phyloP scores from a whole-genome alignment of 768 basidiomycete species.

The Hericium alpestre region DNA sequence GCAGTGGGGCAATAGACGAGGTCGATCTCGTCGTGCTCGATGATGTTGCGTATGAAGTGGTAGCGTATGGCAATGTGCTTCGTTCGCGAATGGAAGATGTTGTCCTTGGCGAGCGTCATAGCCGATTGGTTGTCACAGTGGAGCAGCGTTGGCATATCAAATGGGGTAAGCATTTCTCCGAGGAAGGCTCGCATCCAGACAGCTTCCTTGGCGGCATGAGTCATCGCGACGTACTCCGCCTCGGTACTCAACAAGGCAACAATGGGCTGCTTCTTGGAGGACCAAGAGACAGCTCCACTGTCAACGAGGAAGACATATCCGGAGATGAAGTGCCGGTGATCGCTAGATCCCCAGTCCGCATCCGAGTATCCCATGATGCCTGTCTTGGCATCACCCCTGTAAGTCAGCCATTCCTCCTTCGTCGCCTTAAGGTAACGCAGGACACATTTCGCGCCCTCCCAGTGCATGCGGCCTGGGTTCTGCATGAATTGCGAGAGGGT shows the following conservation, averaged over 20 bases:
- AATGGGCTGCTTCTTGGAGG: not conserved
- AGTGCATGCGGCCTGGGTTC: constrained; percentile 18
- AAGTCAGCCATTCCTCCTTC: constrained; percentile 13
- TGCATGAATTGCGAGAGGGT: constrained; percentile 21
- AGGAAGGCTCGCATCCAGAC: not conserved
- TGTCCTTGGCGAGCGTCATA: not conserved
- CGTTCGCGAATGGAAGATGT: constrained; percentile 1
- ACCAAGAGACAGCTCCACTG: constrained; percentile 23
- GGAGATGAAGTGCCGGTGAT: constrained; percentile 21
- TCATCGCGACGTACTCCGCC: constrained; percentile 13
- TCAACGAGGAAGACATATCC: constrained; percentile 26
- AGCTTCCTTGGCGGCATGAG: not conserved
- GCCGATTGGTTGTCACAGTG: constrained; percentile 5
- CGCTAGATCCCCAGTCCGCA: constrained; percentile 23
- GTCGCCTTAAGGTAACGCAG: constrained; percentile 25
- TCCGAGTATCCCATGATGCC: constrained; percentile 17
- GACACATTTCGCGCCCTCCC: constrained; percentile 22
- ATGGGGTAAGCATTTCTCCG: not conserved
- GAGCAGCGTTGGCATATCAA: not conserved
- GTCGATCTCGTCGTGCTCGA: not conserved
- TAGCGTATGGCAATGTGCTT: constrained; percentile 1
- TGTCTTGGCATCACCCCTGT: constrained; percentile 4
- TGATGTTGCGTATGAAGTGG: not conserved
- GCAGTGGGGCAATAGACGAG: not conserved
- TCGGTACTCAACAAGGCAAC: constrained; percentile 2